Percentiles rank a stretch among this genome's conserved stretches.
Conservation (phyloP, 257 asterid genomes). For the Rehmannia glutinosa region DNA sequence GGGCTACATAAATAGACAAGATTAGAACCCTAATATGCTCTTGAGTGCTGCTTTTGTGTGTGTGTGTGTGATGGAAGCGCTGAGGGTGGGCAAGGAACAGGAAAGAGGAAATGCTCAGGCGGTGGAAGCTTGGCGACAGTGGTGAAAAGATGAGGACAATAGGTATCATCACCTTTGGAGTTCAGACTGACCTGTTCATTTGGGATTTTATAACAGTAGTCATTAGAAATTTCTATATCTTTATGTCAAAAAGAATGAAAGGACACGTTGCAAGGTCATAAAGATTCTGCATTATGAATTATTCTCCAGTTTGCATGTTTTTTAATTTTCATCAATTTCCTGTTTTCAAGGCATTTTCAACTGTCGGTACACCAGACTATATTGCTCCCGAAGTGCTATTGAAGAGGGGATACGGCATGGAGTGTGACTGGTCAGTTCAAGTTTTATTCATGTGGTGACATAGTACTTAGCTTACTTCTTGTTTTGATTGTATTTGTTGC, state of each 20-base stretch:
- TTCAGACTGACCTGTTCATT: background rate
- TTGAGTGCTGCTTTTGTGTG: no score
- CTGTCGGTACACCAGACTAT: constrained; percentile 95
- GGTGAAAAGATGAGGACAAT: background rate
- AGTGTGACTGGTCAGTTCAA: constrained; percentile 91
- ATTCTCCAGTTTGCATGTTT: background rate
- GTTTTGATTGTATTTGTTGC: constrained; percentile 11
- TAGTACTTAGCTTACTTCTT: background rate
- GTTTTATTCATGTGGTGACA: background rate
- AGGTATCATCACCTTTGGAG: background rate
- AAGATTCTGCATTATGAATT: background rate
- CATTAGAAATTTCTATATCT: background rate
- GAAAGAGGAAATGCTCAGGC: no score
- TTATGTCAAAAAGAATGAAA: background rate
- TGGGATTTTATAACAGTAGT: background rate
- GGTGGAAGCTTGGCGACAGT: no score
- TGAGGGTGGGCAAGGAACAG: no score
- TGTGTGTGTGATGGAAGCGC: no score
- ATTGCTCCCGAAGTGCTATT: constrained; percentile 92
- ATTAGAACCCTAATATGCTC: no score
- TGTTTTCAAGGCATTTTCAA: constrained; percentile 76
- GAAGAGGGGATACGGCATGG: constrained; percentile 93
- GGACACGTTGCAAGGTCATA: background rate
- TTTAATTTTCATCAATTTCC: constrained; percentile 16
- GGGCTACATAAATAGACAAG: no score